Evolutionary conservation across 1,284 basidiomycete genomes (phyloP).

Genomic region (Ceratobasidium theobromae): DNA sequence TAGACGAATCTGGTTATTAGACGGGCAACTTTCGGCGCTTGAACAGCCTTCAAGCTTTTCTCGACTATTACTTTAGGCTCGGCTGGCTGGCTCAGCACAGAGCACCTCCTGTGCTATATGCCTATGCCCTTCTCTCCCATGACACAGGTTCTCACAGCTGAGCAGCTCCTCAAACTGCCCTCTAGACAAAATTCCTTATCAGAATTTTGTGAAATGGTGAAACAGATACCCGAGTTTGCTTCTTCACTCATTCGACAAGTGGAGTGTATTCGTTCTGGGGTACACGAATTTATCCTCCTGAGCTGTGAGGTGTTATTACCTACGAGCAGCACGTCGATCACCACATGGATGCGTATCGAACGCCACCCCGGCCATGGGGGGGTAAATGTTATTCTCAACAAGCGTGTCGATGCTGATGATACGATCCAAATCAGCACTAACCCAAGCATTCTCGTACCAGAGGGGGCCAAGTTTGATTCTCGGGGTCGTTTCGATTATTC

Average conservation of each 20-base stretch:
- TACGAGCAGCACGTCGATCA: background rate
- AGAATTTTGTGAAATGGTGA: background rate
- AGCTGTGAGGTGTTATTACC: slow-evolving; percentile 8
- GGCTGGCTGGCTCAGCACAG: too few relatives aligned
- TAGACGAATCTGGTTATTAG: too few relatives aligned
- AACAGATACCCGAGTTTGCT: background rate
- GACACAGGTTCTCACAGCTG: background rate
- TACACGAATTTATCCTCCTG: slow-evolving; percentile 16
- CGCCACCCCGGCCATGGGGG: background rate
- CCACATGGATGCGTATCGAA: slow-evolving; percentile 4
- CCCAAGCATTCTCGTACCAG: background rate
- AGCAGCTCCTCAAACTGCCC: background rate
- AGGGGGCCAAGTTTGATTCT: background rate
- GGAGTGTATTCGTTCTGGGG: background rate
- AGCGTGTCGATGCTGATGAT: background rate
- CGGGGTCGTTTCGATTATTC: slow-evolving; percentile 3
- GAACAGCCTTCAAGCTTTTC: too few relatives aligned
- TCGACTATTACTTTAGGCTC: too few relatives aligned
- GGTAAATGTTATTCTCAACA: background rate
- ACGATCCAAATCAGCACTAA: background rate
- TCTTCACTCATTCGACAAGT: background rate
- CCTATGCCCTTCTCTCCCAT: background rate
- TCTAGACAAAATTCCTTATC: background rate
- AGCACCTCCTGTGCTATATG: background rate
- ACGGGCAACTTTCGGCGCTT: too few relatives aligned